Evolutionary conservation across 2,329 filamentous ascomycete species (phyloP).

Genomic region (Paraphoma sp.): DNA sequence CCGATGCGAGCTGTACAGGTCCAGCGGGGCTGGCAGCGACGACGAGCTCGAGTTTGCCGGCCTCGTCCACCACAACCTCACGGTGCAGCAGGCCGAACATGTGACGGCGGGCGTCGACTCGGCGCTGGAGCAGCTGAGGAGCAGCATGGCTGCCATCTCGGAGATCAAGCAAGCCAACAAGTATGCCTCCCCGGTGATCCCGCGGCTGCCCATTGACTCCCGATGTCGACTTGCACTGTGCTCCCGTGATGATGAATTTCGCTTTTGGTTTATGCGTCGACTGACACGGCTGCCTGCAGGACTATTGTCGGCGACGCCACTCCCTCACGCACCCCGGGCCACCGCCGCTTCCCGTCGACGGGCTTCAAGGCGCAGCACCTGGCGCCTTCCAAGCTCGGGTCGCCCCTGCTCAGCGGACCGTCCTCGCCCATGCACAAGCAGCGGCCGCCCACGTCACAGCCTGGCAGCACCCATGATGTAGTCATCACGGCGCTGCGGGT

Average conservation of each 20-base stretch:
- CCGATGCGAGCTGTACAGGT: constrained; percentile 64
- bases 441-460: constrained; percentile 51
- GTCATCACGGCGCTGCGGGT: constrained; percentile 52
- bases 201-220: constrained; percentile 25
- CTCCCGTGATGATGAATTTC: constrained; percentile 10
- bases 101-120: constrained; percentile 64
- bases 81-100: constrained; percentile 61
- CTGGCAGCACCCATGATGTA: constrained; percentile 38
- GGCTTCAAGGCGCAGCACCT: constrained; percentile 45
- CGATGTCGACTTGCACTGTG: constrained; percentile 11
- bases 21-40: constrained; percentile 43
- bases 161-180: constrained; percentile 68
- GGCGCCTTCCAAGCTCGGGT: constrained; percentile 45
- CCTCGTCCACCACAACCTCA: constrained; percentile 63
- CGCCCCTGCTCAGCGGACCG: constrained; percentile 48
- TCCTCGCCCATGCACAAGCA: constrained; percentile 45
- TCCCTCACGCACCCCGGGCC: constrained; percentile 39
- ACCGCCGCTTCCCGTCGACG: constrained; percentile 46
- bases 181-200: constrained; percentile 47
- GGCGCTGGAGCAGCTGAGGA: constrained; percentile 65
- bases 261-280: neutral
- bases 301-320: constrained; percentile 46
- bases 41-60: constrained; percentile 61
- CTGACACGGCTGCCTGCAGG: constrained; percentile 38
- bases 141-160: constrained; percentile 64